Percentiles rank a stretch among this genome's conserved stretches.
These are phyloP conservation scores for Russula abietina DNA, from an alignment of 768 basidiomycete genomes.

Conservation along the genomic window DNA sequence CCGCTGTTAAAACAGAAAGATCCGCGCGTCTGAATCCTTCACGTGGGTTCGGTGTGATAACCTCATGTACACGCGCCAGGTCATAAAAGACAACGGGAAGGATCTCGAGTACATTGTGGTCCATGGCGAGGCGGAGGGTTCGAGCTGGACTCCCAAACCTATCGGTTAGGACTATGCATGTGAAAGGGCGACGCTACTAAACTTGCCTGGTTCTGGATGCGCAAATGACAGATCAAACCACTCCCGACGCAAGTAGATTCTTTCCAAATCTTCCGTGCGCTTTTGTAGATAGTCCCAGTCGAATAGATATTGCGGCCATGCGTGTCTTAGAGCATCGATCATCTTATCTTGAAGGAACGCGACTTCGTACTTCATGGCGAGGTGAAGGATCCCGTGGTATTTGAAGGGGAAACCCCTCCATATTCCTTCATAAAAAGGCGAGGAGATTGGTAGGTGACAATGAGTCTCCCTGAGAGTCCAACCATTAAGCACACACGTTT, in stretches of 20 bases:
- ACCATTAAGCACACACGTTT: background rate
- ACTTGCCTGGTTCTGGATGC: constrained; percentile 20
- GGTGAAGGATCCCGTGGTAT: constrained; percentile 18
- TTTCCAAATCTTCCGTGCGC: constrained; percentile 21
- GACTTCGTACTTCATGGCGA: constrained; percentile 19
- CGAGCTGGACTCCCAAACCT: constrained; percentile 1
- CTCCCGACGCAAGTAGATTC: constrained; percentile 14
- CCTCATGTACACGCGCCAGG: constrained; percentile 17
- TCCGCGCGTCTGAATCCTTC: constrained; percentile 18
- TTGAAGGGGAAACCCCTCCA: constrained; percentile 22
- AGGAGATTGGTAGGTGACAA: constrained; percentile 18
- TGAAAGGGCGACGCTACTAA: background rate
- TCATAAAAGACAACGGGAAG: constrained; percentile 23
- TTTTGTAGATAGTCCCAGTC: constrained; percentile 20
- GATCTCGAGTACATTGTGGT: constrained; percentile 19
- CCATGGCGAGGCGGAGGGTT: constrained; percentile 21
- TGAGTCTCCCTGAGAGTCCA: constrained; percentile 15
- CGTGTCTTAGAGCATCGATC: constrained; percentile 14
- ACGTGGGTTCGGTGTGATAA: constrained; percentile 14
- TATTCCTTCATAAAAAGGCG: constrained; percentile 19
- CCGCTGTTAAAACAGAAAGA: constrained; percentile 16
- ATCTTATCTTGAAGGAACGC: constrained; percentile 11
- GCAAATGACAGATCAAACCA: constrained; percentile 20
- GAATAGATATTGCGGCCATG: constrained; percentile 20
- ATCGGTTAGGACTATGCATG: background rate